These are phyloP conservation scores for Quercus agrifolia DNA, from an alignment of 306 rosid genomes.

Conservation along the genomic window DNA sequence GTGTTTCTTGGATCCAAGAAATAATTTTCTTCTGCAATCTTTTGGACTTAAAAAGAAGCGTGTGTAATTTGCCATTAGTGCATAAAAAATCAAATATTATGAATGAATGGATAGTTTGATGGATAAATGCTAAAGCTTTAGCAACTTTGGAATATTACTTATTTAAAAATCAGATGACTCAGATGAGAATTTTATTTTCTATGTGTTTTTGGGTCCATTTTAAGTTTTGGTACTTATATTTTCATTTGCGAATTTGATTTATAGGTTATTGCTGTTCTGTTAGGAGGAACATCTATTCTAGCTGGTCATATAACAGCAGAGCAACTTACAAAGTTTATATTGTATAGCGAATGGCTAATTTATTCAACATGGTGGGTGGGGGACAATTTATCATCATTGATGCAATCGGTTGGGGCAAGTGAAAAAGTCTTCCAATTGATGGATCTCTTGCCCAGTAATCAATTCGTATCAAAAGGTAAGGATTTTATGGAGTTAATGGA, in stretches of 20 bases:
- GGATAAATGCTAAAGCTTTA: background rate
- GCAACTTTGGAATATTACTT: background rate
- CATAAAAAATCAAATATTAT: background rate
- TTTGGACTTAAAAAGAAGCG: background rate
- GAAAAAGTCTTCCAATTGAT: constrained; percentile 92
- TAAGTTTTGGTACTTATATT: constrained; percentile 23
- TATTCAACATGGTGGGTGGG: constrained; percentile 99
- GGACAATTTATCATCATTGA: constrained; percentile 82
- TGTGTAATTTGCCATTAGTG: background rate
- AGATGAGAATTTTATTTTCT: background rate
- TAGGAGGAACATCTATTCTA: constrained; percentile 90
- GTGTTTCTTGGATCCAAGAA: background rate
- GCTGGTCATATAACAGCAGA: constrained; percentile 86
- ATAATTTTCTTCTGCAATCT: background rate
- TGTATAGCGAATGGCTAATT: constrained; percentile 94
- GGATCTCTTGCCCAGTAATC: constrained; percentile 88
- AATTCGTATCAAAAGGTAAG: constrained; percentile 74
- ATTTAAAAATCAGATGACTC: background rate
- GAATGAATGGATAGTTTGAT: background rate
- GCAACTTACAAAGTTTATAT: constrained; percentile 88
- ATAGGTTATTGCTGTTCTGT: constrained; percentile 78
- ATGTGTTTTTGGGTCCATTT: constrained; percentile 3
- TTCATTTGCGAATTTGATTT: constrained; percentile 27
- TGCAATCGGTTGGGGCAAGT: constrained; percentile 98
- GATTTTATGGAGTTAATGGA: constrained; percentile 16